Conservation (phyloP, 371 early-diverging fungal genomes). For the Circinella umbellata region DNA sequence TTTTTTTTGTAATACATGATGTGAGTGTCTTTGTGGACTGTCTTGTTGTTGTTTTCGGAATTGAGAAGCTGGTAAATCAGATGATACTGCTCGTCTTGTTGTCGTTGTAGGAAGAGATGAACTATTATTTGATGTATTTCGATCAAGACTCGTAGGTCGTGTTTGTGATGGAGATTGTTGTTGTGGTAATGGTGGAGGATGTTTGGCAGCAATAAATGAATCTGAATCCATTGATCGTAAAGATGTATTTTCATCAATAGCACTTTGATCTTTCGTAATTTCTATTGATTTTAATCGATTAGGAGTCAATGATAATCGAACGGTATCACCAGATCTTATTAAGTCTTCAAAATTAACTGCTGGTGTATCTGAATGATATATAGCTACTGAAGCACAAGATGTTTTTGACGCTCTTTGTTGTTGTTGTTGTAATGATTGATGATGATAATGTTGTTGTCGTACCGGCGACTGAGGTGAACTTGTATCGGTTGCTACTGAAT, state of each 20-base stretch:
- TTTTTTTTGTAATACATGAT: conserved; percentile 11
- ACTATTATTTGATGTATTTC: too few species aligned
- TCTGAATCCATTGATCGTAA: conserved; percentile 8
- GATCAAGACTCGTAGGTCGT: neutral
- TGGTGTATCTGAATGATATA: conserved; percentile 26
- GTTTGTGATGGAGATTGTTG: neutral
- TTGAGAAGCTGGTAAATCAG: neutral
- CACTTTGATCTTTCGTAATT: conserved; percentile 13
- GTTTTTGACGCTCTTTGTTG: neutral
- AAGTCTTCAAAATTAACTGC: conserved; percentile 58
- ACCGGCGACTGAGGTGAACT: conserved; percentile 5
- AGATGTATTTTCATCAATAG: conserved; percentile 8
- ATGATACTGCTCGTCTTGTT: conserved; percentile 5
- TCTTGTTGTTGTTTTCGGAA: neutral
- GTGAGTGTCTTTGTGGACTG: neutral
- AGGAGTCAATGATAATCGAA: conserved; percentile 64
- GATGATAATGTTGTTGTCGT: neutral
- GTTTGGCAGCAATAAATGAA: neutral
- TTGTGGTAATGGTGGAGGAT: conserved; percentile 9
- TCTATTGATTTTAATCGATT: conserved; percentile 65
- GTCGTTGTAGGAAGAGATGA: neutral
- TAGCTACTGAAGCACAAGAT: conserved; percentile 7
- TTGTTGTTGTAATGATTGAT: conserved; percentile 1
- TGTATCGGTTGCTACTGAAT: neutral
- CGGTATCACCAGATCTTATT: conserved; percentile 59